Conservation (phyloP, 441 rosid species). For the Gossypium aridum region DNA sequence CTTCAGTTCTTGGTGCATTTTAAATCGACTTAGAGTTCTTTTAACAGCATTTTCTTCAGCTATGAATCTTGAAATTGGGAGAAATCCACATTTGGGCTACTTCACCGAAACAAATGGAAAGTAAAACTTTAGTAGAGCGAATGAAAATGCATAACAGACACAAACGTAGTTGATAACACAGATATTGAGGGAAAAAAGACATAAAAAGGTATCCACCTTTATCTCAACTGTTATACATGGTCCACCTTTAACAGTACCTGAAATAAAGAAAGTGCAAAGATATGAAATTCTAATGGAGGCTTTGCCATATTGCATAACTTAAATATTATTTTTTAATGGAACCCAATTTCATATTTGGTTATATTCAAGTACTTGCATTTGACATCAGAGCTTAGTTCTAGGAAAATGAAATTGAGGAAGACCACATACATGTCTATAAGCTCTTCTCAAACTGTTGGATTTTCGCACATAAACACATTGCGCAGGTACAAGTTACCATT, state of each 20-base stretch:
- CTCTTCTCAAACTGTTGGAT: neutral
- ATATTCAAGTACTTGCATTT: neutral
- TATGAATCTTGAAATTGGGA: slow-evolving; percentile 63
- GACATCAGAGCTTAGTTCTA: neutral
- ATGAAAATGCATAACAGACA: slow-evolving; percentile 4
- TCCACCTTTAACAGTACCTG: slow-evolving; percentile 46
- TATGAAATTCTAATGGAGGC: neutral
- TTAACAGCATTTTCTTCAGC: slow-evolving; percentile 54
- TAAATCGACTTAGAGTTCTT: slow-evolving; percentile 53
- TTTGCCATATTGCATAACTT: neutral
- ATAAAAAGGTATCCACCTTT: slow-evolving; percentile 42
- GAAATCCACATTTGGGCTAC: slow-evolving; percentile 98
- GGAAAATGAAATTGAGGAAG: neutral
- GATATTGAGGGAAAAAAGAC: neutral
- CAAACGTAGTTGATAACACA: neutral
- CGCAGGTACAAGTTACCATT: neutral
- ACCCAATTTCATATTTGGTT: neutral
- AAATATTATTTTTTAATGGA: neutral
- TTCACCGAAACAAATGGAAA: slow-evolving; percentile 27
- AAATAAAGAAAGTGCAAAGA: slow-evolving; percentile 12
- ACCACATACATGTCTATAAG: neutral
- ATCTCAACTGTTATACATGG: slow-evolving; percentile 83
- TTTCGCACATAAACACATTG: neutral
- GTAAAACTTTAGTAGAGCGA: slow-evolving; percentile 5
- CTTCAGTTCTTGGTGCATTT: slow-evolving; percentile 81